These are phyloP conservation scores for Trichoderma gracile DNA, from an alignment of 2,329 filamentous ascomycete genomes.

Conservation along the genomic window DNA sequence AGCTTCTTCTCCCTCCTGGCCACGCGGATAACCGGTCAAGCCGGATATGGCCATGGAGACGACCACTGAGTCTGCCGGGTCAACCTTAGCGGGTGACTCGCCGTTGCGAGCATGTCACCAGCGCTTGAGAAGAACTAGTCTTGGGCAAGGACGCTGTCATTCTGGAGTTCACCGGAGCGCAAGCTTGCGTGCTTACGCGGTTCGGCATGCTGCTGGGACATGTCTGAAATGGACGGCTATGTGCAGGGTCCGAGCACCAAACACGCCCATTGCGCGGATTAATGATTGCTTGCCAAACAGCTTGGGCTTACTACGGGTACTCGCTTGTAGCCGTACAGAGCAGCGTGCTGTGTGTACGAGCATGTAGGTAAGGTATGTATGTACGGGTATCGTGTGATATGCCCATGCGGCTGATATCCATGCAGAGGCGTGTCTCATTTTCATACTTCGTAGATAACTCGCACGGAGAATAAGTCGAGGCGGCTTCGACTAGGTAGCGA, in stretches of 20 bases:
- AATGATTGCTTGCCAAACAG: too few relatives aligned
- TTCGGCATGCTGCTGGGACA: too few relatives aligned
- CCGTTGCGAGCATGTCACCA: too few relatives aligned
- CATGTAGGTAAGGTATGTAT: too few relatives aligned
- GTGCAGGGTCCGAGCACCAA: too few relatives aligned
- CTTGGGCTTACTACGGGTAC: background rate
- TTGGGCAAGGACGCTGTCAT: too few relatives aligned
- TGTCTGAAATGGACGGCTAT: too few relatives aligned
- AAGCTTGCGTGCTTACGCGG: too few relatives aligned
- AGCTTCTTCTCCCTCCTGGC: background rate
- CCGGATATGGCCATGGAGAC: constrained; percentile 17
- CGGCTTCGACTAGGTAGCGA: background rate
- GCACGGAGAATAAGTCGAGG: background rate
- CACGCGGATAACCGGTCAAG: constrained; percentile 16
- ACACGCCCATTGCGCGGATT: too few relatives aligned
- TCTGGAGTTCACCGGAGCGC: too few relatives aligned
- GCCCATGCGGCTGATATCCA: background rate
- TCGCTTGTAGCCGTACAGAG: background rate
- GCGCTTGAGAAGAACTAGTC: too few relatives aligned
- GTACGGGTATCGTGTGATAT: background rate
- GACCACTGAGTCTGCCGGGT: constrained; percentile 2
- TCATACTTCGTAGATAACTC: constrained; percentile 11
- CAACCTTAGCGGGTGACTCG: background rate
- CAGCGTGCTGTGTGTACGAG: constrained; percentile 2
- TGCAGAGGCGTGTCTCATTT: background rate